Evolutionary conservation across 768 basidiomycete genomes (phyloP).

Genomic region (Filobasidium wieringae): DNA sequence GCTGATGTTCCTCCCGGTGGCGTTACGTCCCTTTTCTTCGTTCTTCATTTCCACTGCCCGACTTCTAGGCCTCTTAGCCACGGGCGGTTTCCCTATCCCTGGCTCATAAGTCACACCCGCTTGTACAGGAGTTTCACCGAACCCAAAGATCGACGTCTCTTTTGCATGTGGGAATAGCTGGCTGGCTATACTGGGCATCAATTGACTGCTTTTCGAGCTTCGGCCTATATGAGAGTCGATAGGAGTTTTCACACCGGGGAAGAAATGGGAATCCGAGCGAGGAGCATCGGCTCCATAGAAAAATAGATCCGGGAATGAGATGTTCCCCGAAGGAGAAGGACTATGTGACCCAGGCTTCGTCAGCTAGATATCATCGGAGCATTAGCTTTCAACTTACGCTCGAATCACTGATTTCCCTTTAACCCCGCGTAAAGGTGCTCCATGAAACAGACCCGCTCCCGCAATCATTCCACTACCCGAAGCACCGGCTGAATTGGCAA

Average conservation of each 20-base stretch:
- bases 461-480: not conserved
- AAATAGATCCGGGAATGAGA: slow-evolving; percentile 7
- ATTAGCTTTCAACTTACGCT: slow-evolving; percentile 1
- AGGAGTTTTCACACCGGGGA: not conserved
- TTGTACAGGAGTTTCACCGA: not conserved
- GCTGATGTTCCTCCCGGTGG: slow-evolving; percentile 11
- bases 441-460: not conserved
- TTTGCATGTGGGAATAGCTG: slow-evolving; percentile 5
- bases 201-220: not conserved
- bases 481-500: not conserved
- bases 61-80: slow-evolving; percentile 3
- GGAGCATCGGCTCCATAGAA: not conserved
- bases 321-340: slow-evolving; percentile 5
- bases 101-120: not conserved
- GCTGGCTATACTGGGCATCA: slow-evolving; percentile 10
- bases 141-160: not conserved
- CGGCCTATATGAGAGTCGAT: not conserved
- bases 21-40: slow-evolving; percentile 4
- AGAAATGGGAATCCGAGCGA: not conserved
- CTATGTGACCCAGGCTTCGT: not conserved
- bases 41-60: not conserved
- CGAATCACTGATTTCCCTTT: not conserved
- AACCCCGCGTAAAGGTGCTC: not conserved
- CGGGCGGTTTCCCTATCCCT: slow-evolving; percentile 13
- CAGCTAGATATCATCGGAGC: no score